Evolutionary conservation across 352 stramenopile species (phyloP), one percentile per base, ranked within the genome.

Genomic region (Pythium phragmiticola): DNA sequence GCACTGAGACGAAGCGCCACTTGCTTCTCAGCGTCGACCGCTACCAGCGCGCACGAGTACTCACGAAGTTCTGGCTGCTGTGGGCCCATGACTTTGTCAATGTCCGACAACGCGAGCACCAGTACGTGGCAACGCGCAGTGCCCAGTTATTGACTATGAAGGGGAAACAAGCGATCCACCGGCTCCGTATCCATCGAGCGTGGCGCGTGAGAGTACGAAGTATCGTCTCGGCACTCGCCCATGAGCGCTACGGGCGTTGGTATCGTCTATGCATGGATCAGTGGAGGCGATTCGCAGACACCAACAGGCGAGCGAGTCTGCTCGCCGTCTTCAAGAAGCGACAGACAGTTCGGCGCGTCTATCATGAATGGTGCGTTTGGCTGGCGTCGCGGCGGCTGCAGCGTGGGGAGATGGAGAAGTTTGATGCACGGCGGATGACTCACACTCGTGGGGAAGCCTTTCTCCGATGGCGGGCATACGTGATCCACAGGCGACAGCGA

Each of bases 1-100:
- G 73, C 28, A 63, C 82, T 1, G 67, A 77, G 0, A 71, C 80
- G 53, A 66, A 77, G 56, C 71, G 58, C 1, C 65, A 87, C 33
- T 49, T 91, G n/a, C 56, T 73, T 2, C n/a, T 58, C 5, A 91
- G 82, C 30, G 47, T 85, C 0, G 63, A 71, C 4, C 54, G 69
- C 14, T 91, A 89, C 49, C 58, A 80, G 36, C 72, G 67, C 47
- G 80, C 82, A 4, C 69, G 77, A 0, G 7, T 87, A n/a, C 39
- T 89, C 12, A 89, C 80, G 0, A 88, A 84, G 52, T 78, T 69
- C 51, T 91, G 82, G 82, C 47, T 88, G 8, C 39, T 80, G 8
- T 91, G 82, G 82, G 55, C 58, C 5, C 77, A 84, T 41, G 82
- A 89, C 48, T 84, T 71, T 41, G 52, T 77, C 11, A 60, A 55